Percentiles rank a stretch among this genome's conserved stretches.
phyloP scores from a whole-genome alignment of 257 asterid species.

The Gentiana macrophylla region DNA sequence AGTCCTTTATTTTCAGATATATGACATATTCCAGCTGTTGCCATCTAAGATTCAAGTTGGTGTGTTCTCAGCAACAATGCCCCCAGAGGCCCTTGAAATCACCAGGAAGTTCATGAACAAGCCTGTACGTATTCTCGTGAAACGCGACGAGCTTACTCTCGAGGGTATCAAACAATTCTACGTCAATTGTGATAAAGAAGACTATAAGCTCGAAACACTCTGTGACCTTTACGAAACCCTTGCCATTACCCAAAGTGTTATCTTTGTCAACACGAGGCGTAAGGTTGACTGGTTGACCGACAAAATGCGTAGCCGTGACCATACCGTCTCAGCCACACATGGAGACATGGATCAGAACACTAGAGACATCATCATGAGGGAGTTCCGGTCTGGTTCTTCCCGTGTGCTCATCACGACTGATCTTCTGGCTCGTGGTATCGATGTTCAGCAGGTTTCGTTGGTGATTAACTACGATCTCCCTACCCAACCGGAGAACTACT shows the following conservation, averaged over 20 bases:
- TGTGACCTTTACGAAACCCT: slow-evolving; percentile 39
- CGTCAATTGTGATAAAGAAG: slow-evolving; percentile 32
- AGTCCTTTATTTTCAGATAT: slow-evolving; percentile 20
- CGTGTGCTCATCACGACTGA: slow-evolving; percentile 76
- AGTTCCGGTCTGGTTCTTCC: slow-evolving; percentile 54
- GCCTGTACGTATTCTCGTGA: slow-evolving; percentile 38
- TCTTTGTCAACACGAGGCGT: slow-evolving; percentile 39
- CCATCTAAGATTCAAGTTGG: slow-evolving; percentile 44
- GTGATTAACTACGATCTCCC: slow-evolving; percentile 75
- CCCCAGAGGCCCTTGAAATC: slow-evolving; percentile 43
- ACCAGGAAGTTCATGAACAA: slow-evolving; percentile 41
- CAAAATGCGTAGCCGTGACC: slow-evolving; percentile 38
- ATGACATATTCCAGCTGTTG: slow-evolving; percentile 36
- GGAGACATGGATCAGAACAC: slow-evolving; percentile 50
- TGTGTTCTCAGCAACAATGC: slow-evolving; percentile 46
- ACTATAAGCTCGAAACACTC: slow-evolving; percentile 33
- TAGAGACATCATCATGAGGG: slow-evolving; percentile 40
- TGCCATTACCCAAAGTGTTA: slow-evolving; percentile 42
- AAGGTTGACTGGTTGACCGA: slow-evolving; percentile 45
- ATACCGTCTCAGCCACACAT: slow-evolving; percentile 39
- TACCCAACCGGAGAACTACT: slow-evolving; percentile 78
- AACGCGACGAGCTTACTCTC: slow-evolving; percentile 41
- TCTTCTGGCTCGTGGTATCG: slow-evolving; percentile 78
- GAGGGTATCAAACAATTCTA: slow-evolving; percentile 42
- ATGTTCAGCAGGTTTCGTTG: slow-evolving; percentile 75